Evolutionary conservation across 208 protist species (phyloP), one percentile per base, ranked within the genome.

Genomic region (Trypanosoma mega): DNA sequence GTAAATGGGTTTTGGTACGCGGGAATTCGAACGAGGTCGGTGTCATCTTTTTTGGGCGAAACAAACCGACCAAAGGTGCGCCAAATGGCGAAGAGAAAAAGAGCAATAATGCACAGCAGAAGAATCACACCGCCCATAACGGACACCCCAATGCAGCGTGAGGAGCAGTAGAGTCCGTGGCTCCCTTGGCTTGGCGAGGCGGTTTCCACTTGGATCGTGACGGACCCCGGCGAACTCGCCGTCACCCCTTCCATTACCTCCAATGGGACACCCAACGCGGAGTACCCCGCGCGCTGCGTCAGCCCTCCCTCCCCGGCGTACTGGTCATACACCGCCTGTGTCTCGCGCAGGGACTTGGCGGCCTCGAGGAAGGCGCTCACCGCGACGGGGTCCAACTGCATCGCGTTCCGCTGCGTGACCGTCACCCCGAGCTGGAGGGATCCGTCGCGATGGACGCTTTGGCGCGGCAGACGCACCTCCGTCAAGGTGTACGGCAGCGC

Each of bases 1-100:
- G 39, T 29, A 47, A 68, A 48, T 0, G 61, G 61, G 34, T 49
- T 60, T 9, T 37, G 3, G 12, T 68, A 14, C 1, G 49, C 7
- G n/a, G 47, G 61, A 39, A 68, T 60, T 8, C 49, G 34, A 7
- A 60, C 50, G 20, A 68, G 34, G 8, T 68, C 61, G 34, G 34
- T 59, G 24, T 68, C 36, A 14, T 45, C 11, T 43, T 23, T 29
- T 0, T 49, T 46, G 2, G 47, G 37, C 26, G 1, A 16, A 18
- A 64, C 45, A 23, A 44, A 43, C 43, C 58, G 58, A 26, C 16
- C 21, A 31, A 64, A 36, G 2, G 21, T 11, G 1, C 36, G 23
- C 61, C 61, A 68, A 23, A 46, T n/a, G 41, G 31, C 45, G 34
- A 39, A 60, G 1, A 51, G 14, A 45, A 60, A 26, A 20, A 49